Conservation (phyloP, 345 rosid species). For the Aquilaria sinensis region DNA sequence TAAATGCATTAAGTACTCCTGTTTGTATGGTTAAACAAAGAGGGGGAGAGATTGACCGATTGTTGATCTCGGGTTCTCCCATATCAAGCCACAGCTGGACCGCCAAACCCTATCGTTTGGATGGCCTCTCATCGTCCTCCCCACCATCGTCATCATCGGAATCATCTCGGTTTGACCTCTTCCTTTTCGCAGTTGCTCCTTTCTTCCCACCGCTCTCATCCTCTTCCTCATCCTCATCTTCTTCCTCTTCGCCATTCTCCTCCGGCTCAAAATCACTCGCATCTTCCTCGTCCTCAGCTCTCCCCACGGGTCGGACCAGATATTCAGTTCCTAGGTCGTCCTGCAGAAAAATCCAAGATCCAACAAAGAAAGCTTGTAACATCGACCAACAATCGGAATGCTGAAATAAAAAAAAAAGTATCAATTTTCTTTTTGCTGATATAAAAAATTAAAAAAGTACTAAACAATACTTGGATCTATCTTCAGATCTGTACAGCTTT, state of each 20-base stretch:
- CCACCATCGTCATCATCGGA: conserved; percentile 53
- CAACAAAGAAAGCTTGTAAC: no score
- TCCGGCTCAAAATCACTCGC: conserved; percentile 85
- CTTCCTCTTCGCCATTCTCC: conserved; percentile 71
- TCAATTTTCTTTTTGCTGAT: no score
- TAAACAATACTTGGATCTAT: no score
- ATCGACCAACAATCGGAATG: no score
- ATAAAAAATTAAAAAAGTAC: no score
- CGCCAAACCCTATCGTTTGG: conserved; percentile 64
- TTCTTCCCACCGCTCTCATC: conserved; percentile 43
- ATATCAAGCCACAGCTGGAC: neutral
- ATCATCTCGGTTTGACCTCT: conserved; percentile 45
- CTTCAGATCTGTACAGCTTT: no score
- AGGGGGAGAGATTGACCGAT: conserved; percentile 23
- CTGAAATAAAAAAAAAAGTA: no score
- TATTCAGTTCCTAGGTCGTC: conserved; percentile 82
- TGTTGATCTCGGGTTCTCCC: no score
- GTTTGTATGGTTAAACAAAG: neutral
- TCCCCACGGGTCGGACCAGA: conserved; percentile 71
- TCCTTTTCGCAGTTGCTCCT: conserved; percentile 67
- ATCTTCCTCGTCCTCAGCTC: conserved; percentile 85
- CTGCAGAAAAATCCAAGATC: conserved; percentile 15
- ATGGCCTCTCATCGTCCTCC: conserved; percentile 78
- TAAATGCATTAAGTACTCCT: conserved; percentile 18
- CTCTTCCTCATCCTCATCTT: conserved; percentile 39